phyloP scores from a whole-genome alignment of 805 yeast species.

The Zygosaccharomyces kombuchaensis region DNA sequence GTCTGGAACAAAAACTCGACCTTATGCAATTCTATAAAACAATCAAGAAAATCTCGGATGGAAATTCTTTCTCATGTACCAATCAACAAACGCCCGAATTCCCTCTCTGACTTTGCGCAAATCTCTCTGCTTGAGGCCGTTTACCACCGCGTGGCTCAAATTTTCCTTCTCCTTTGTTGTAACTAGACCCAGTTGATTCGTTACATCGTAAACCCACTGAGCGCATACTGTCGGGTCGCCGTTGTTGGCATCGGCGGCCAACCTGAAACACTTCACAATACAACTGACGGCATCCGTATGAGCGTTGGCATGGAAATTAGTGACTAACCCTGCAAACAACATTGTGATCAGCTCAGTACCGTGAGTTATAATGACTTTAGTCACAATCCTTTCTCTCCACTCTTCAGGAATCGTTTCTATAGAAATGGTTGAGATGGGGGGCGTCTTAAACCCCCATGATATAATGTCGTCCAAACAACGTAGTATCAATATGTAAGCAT shows the following conservation, averaged over 20 bases:
- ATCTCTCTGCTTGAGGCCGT: constrained; percentile 63
- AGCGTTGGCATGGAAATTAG: constrained; percentile 64
- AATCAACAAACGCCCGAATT: constrained; percentile 70
- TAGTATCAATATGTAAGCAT: constrained; percentile 63
- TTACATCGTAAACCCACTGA: constrained; percentile 57
- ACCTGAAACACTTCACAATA: constrained; percentile 55
- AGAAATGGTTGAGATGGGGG: constrained; percentile 68
- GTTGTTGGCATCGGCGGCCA: constrained; percentile 45
- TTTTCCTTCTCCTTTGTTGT: constrained; percentile 64
- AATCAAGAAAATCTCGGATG: constrained; percentile 38
- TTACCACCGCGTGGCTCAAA: constrained; percentile 51
- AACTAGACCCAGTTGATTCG: constrained; percentile 53
- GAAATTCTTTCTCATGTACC: constrained; percentile 79
- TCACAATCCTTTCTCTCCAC: constrained; percentile 47
- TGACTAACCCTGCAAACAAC: constrained; percentile 62
- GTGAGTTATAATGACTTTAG: constrained; percentile 43
- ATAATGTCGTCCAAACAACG: constrained; percentile 77
- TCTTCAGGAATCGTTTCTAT: constrained; percentile 50
- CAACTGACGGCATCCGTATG: constrained; percentile 73
- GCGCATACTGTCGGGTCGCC: constrained; percentile 38
- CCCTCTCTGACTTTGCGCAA: constrained; percentile 67
- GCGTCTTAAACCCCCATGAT: constrained; percentile 77
- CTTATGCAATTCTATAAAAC: constrained; percentile 8
- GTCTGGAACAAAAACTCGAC: background rate
- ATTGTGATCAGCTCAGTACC: constrained; percentile 54